phyloP scores from a whole-genome alignment of 306 rosid species.

The Rosa multiflora region DNA sequence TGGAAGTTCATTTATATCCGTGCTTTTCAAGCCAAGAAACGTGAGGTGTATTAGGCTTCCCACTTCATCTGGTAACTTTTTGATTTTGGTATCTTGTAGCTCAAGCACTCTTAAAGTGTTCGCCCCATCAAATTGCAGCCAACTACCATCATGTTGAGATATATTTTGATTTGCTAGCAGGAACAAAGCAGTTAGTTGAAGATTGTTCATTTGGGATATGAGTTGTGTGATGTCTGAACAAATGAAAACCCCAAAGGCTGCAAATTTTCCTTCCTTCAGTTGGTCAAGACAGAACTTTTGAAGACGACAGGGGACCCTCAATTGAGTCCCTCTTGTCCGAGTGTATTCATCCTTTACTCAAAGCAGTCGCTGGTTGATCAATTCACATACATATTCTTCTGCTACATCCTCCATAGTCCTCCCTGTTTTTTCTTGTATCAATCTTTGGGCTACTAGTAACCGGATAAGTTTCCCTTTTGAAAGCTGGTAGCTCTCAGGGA shows the following conservation, averaged over 20 bases:
- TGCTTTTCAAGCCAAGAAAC: constrained; percentile 27
- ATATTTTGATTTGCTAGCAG: constrained; percentile 9
- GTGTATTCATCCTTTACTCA: constrained; percentile 4
- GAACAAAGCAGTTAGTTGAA: constrained; percentile 20
- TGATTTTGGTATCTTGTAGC: constrained; percentile 20
- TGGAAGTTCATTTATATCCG: constrained; percentile 28
- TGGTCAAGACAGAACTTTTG: constrained; percentile 14
- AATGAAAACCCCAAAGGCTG: not conserved
- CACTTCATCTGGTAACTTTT: constrained; percentile 24
- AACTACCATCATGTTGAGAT: constrained; percentile 13
- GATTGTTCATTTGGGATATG: constrained; percentile 1
- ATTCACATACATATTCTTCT: constrained; percentile 17
- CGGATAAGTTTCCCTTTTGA: constrained; percentile 24
- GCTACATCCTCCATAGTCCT: constrained; percentile 24
- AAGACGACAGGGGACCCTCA: constrained; percentile 6
- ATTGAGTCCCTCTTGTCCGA: not conserved
- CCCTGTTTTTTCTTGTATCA: constrained; percentile 24
- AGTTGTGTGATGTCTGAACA: constrained; percentile 10
- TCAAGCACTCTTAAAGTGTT: constrained; percentile 26
- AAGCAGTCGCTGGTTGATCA: constrained; percentile 25
- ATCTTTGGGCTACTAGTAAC: constrained; percentile 29
- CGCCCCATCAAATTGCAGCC: not conserved
- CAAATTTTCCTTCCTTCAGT: constrained; percentile 22
- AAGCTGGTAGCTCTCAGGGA: constrained; percentile 21
- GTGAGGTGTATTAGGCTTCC: constrained; percentile 8